phyloP scores from a whole-genome alignment of 345 rosid species.

The Citropsis articulata region DNA sequence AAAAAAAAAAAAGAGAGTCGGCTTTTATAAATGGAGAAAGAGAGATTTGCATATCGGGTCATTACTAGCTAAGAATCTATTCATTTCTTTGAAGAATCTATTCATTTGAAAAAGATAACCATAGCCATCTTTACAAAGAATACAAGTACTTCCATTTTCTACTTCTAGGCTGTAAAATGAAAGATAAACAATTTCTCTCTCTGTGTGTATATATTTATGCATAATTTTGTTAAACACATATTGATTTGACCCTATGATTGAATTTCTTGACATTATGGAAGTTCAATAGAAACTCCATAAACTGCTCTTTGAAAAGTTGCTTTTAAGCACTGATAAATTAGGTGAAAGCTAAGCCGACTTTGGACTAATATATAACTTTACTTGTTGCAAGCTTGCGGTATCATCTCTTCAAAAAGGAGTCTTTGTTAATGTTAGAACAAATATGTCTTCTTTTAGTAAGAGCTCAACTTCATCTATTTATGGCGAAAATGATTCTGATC shows the following conservation, averaged over 20 bases:
- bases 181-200: too few species aligned
- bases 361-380: constrained; percentile 10
- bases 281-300: constrained; percentile 19
- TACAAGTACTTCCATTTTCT: background rate
- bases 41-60: too few species aligned
- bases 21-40: too few species aligned
- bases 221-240: background rate
- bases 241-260: background rate
- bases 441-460: constrained; percentile 25
- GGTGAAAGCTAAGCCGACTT: constrained; percentile 4
- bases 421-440: background rate
- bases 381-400: background rate
- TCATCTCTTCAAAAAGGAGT: background rate
- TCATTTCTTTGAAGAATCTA: background rate
- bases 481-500: constrained; percentile 20
- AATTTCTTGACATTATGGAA: constrained; percentile 7
- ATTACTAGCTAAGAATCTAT: too few species aligned
- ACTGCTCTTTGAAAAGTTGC: constrained; percentile 28
- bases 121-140: background rate
- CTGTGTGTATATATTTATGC: too few species aligned
- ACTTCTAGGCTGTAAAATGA: background rate
- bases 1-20: too few species aligned
- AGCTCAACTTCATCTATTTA: background rate
- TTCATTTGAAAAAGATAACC: background rate
- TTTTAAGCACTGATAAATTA: constrained; percentile 12